Conservation (phyloP, 2,329 filamentous ascomycete species). For the Neospermospora avenae region DNA sequence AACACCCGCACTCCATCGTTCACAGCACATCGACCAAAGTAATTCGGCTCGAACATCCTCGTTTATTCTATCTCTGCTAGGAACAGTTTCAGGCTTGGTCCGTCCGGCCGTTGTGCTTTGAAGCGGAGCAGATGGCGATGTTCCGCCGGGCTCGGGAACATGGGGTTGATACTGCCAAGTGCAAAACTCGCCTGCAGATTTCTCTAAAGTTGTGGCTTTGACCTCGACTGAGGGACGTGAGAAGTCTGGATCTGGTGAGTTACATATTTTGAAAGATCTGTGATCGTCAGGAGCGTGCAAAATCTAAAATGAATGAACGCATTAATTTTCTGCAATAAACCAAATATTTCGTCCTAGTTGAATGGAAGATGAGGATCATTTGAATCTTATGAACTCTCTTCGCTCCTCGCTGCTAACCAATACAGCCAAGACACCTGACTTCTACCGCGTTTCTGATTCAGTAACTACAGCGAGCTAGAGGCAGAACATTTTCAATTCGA, state of each 20-base stretch:
- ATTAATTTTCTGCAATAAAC: no score
- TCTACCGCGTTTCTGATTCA: not conserved
- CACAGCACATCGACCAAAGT: no score
- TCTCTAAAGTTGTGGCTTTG: not conserved
- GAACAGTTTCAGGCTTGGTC: conserved; percentile 18
- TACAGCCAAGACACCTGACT: not conserved
- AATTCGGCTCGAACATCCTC: conserved; percentile 1
- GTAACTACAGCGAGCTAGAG: not conserved
- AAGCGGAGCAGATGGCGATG: not conserved
- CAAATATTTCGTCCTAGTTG: no score
- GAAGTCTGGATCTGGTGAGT: not conserved
- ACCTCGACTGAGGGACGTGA: not conserved
- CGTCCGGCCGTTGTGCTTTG: conserved; percentile 7
- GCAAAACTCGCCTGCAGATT: not conserved
- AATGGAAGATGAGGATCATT: no score
- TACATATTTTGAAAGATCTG: not conserved
- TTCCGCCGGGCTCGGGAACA: not conserved
- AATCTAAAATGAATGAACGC: no score
- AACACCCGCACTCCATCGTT: not conserved
- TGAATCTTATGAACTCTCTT: no score
- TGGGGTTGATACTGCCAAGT: conserved; percentile 7
- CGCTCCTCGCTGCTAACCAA: no score
- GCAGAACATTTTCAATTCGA: not conserved
- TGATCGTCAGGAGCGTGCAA: no score
- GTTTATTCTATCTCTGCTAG: not conserved